Evolutionary conservation across 2,329 filamentous ascomycete species (phyloP), one percentile per base, ranked within the genome.

Genomic region (Aspergillus terreus): DNA sequence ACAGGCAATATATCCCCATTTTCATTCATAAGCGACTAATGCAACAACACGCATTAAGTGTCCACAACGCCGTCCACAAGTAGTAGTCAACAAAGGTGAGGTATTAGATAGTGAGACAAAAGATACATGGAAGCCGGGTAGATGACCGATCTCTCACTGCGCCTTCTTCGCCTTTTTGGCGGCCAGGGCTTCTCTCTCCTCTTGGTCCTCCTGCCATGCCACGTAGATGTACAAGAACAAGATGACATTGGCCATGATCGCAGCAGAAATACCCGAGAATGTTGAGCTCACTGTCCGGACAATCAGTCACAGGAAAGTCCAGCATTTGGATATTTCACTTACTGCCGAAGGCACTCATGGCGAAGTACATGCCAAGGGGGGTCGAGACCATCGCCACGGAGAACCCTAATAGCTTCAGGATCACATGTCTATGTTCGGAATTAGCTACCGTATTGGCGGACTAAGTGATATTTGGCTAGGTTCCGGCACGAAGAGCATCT

Each of bases 221-320:
- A 96, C 90, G 51, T 96, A 76, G 41, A 97, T 83, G 71, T 97
- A 99, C n/a, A 81, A 84, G 51, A 97, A 82, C 46, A 99, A 76
- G 3, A 99, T 90, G 1, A 95, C 82, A 63, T 99, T 99, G 11
- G 94, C 94, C 69, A 95, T 84, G 46, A 97, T 74, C 17, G 94
- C 94, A 1, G 94, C 94, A 32, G 88, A 77, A 0, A 84, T 91
- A 12, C 92, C 94, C 3, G 92, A 90, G 62, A 85, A 92, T 1
- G 92, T 95, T 12, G 90, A 82, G 71, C 96, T 96, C 60, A 91
- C 92, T 95, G n/a, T 17, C 30, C n/a, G 15, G 27, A 21, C 23
- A 43, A n/a, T 32, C 25, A 21, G 38, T n/a, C n/a, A 30, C 14
- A 42, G n/a, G 14, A 6, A 9, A 51, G 47, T 44, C 50, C 46